Evolutionary conservation across 1,284 basidiomycete genomes (phyloP).

Genomic region (Tilletia setariae): DNA sequence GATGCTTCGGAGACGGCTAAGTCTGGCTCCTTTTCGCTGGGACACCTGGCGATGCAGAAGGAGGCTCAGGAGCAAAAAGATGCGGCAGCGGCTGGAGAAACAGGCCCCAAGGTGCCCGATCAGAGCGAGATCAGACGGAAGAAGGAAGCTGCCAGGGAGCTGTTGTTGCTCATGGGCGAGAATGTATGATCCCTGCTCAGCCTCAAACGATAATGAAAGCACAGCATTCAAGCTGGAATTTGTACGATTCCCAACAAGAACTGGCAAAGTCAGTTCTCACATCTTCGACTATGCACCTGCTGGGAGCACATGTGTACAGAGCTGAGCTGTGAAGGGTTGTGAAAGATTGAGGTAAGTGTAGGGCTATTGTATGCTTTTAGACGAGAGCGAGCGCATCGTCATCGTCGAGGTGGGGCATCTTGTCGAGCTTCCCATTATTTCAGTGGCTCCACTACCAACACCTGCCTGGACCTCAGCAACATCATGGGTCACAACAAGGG

Average conservation of each 20-base stretch:
- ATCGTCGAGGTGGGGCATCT: not conserved
- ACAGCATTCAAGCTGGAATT: too few species aligned
- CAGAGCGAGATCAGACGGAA: not conserved
- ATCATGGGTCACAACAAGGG: conserved; percentile 14
- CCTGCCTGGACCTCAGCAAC: not conserved
- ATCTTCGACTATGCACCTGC: too few species aligned
- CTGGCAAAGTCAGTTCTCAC: too few species aligned
- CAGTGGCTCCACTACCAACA: not conserved
- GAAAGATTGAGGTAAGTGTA: too few species aligned
- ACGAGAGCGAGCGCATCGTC: too few species aligned
- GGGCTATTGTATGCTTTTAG: too few species aligned
- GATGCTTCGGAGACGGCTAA: too few species aligned
- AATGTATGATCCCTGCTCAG: too few species aligned
- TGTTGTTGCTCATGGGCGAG: conserved; percentile 12
- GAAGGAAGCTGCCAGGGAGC: not conserved
- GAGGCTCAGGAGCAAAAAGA: conserved; percentile 6
- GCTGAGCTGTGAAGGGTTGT: too few species aligned
- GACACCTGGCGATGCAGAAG: conserved; percentile 5
- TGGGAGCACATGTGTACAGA: too few species aligned
- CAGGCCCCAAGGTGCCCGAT: not conserved
- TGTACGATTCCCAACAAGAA: too few species aligned
- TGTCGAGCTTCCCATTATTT: not conserved
- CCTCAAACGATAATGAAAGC: too few species aligned
- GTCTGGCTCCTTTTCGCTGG: not conserved
- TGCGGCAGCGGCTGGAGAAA: not conserved